Base-by-base conservation (phyloP, 805 yeast genomes). In the Hagleromyces aurorensis region DNA sequence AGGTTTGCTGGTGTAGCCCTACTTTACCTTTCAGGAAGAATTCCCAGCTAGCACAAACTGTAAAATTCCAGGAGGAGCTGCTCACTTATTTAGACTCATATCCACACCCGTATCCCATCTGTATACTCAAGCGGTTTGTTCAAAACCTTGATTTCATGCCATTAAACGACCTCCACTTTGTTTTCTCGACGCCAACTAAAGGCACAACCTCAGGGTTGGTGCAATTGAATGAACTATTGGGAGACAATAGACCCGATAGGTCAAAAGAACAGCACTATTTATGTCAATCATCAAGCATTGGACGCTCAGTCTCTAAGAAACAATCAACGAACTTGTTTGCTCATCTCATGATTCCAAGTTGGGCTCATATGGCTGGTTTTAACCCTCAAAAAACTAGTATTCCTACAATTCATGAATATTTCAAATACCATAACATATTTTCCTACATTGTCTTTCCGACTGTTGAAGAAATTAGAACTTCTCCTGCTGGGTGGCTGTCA, bases 1-100 rank as follows among this genome's bases (percentile, higher is more conserved):
- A 78, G 44, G 74, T 75, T 64, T 57, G 69, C 18, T 78, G 86
- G 86, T 52, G 64, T 19, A 69, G 80, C 6, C 83, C 80, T 1
- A 44, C 50, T 14, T 35, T 65, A 9, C 38, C 24, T 15, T 25
- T 30, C 9, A 30, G 34, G 1, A 11, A 33, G 3, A 23, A 40
- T n/a, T 13, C 5, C 1, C 16, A 14, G 6, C 21, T 24, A 6
- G 12, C 12, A n/a, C 8, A 16, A 3, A 8, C 21, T 8, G 31
- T 51, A n/a, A 19, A 29, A 39, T 78, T 78, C 48, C 61, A 70
- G 36, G 43, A 28, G 4, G 70, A 68, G 38, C 49, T 78, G 4
- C 15, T 57, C 1, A 38, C 46, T 0, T 78, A 75, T 46, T 45
- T 79, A 14, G 15, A 41, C 0, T 60, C 55, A 9, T 78, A 78